Conservation (phyloP, 257 asterid genomes). For the Dorcoceras hygrometricum region DNA sequence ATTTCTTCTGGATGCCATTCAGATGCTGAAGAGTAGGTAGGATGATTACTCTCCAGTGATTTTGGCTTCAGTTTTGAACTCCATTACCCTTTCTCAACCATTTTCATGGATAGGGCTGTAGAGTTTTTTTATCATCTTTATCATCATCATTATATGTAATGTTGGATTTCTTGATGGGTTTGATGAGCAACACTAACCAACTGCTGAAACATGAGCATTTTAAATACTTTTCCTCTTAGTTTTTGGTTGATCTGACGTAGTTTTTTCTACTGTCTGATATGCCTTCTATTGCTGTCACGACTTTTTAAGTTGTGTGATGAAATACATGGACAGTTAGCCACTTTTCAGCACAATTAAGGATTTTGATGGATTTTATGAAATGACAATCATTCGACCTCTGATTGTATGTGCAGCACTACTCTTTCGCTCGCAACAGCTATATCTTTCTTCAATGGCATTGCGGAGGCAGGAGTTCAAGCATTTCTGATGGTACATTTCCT, state of each 20-base stretch:
- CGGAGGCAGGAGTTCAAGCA: constrained; percentile 36
- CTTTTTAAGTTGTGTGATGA: not conserved
- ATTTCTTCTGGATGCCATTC: constrained; percentile 30
- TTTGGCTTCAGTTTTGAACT: not conserved
- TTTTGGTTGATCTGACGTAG: too few species aligned
- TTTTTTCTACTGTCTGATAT: not conserved
- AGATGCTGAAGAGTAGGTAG: constrained; percentile 41
- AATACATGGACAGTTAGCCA: not conserved
- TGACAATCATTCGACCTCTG: not conserved
- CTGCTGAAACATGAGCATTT: not conserved
- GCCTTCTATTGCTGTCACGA: not conserved
- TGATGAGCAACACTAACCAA: not conserved
- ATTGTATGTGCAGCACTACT: constrained; percentile 30
- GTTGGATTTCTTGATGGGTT: not conserved
- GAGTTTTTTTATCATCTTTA: not conserved
- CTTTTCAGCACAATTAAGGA: not conserved
- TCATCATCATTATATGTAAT: not conserved
- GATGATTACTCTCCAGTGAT: not conserved
- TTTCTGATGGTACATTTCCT: constrained; percentile 30
- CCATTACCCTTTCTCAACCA: not conserved
- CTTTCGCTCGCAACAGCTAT: constrained; percentile 31
- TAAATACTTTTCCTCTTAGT: not conserved
- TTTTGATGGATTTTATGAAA: not conserved
- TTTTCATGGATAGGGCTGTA: not conserved
- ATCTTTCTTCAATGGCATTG: constrained; percentile 43